phyloP scores from a whole-genome alignment of 441 rosid genomes.

The Manihot esculenta region DNA sequence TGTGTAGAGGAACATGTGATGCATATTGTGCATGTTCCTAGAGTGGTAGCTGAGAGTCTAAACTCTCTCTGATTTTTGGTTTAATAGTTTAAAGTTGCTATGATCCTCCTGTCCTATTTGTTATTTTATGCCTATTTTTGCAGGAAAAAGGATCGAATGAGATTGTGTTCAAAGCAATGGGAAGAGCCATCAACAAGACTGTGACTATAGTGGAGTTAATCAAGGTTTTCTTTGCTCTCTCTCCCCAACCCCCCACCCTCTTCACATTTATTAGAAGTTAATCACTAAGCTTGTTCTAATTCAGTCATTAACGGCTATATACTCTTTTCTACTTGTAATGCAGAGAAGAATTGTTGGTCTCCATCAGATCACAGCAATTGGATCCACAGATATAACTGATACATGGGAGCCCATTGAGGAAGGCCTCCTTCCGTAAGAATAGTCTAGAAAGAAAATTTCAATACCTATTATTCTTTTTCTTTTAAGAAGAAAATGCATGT shows the following conservation, averaged over 20 bases:
- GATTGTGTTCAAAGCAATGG: constrained; percentile 93
- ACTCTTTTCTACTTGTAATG: constrained; percentile 4
- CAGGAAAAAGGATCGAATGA: constrained; percentile 81
- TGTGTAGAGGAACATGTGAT: neutral
- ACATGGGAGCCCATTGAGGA: constrained; percentile 96
- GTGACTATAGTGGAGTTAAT: constrained; percentile 86
- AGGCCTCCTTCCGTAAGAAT: constrained; percentile 91
- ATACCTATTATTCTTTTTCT: neutral
- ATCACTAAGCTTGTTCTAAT: neutral
- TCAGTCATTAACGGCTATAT: neutral
- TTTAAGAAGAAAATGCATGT: too few relatives aligned
- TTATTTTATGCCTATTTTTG: neutral
- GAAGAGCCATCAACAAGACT: constrained; percentile 94
- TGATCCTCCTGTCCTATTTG: neutral
- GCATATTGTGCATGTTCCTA: neutral
- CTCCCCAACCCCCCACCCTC: too few relatives aligned
- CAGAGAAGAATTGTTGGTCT: constrained; percentile 94
- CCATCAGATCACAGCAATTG: constrained; percentile 75
- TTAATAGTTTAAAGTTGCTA: neutral
- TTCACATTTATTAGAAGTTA: neutral
- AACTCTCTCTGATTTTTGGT: neutral
- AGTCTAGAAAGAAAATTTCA: neutral
- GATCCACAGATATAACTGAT: constrained; percentile 92
- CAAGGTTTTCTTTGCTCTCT: constrained; percentile 44
- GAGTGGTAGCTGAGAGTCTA: neutral